phyloP scores from a whole-genome alignment of 129 eudicot species.

The Lactuca saligna region DNA sequence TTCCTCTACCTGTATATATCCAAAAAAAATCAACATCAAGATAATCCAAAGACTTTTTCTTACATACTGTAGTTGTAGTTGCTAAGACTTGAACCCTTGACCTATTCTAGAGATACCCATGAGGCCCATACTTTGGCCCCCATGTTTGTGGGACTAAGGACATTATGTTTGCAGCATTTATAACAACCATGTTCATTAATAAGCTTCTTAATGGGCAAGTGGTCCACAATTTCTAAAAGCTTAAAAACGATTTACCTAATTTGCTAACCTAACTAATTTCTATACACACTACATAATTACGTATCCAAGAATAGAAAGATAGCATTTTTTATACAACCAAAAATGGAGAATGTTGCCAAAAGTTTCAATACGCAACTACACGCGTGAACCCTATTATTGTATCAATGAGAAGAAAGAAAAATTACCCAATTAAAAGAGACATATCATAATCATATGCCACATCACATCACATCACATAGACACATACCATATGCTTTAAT shows the following conservation, averaged over 20 bases:
- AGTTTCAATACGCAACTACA: background rate
- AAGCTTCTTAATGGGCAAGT: slow-evolving; percentile 1
- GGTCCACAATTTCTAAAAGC: slow-evolving; percentile 17
- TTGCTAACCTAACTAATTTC: slow-evolving; percentile 10
- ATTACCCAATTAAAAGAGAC: slow-evolving; percentile 31
- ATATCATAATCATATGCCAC: slow-evolving; percentile 10
- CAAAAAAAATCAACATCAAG: background rate
- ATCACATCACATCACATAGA: background rate
- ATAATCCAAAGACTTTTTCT: background rate
- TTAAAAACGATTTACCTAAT: background rate
- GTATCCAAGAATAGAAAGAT: background rate
- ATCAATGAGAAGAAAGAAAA: slow-evolving; percentile 27
- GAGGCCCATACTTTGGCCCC: too few relatives aligned
- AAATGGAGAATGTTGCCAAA: background rate
- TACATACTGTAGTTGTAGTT: too few relatives aligned
- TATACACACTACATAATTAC: background rate
- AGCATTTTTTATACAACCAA: background rate
- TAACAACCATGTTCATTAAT: slow-evolving; percentile 7
- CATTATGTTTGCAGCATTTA: background rate
- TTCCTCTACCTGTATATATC: slow-evolving; percentile 66
- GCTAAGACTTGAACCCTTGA: background rate
- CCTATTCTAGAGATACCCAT: background rate
- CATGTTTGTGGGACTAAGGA: slow-evolving; percentile 13
- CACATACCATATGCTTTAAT: slow-evolving; percentile 27
- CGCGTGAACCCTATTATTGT: slow-evolving; percentile 17